Percentiles rank a stretch among this genome's conserved stretches.
phyloP scores from a whole-genome alignment of 2,329 filamentous ascomycete genomes.

The Fusarium brachygibbosum region DNA sequence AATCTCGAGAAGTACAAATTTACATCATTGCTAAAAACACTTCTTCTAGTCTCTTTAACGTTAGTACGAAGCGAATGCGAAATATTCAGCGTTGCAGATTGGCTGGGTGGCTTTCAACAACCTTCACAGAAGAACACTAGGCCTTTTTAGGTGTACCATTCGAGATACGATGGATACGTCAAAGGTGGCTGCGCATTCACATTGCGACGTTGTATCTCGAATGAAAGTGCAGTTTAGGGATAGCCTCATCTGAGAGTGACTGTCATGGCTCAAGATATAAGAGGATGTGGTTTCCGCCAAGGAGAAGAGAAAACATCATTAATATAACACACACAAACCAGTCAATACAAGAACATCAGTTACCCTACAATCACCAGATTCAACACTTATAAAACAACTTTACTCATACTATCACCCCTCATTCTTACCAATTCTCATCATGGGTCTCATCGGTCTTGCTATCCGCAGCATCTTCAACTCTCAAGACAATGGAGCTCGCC shows the following conservation, averaged over 20 bases:
- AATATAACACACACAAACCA: not conserved
- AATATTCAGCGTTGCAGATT: constrained; percentile 12
- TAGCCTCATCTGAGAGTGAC: not conserved
- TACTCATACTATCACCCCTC: not conserved
- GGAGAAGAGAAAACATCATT: not conserved
- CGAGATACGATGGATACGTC: constrained; percentile 31
- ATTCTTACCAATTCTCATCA: constrained; percentile 3
- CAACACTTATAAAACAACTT: not conserved
- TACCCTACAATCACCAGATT: constrained; percentile 4
- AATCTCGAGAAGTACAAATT: not conserved
- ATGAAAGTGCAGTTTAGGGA: constrained; percentile 29
- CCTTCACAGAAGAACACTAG: constrained; percentile 18
- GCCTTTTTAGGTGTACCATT: constrained; percentile 34
- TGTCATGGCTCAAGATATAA: constrained; percentile 17
- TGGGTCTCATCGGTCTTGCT: constrained; percentile 41
- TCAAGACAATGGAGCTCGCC: constrained; percentile 8
- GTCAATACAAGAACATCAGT: not conserved
- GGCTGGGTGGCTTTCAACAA: constrained; percentile 5
- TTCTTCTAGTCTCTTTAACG: not conserved
- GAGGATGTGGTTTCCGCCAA: not conserved
- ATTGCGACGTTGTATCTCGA: constrained; percentile 28
- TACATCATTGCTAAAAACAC: not conserved
- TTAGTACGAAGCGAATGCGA: constrained; percentile 23
- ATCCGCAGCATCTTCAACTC: constrained; percentile 11
- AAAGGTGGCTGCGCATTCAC: constrained; percentile 37